Evolutionary conservation across 495 filamentous ascomycete species (phyloP).

Genomic region (Tuber magnatum): DNA sequence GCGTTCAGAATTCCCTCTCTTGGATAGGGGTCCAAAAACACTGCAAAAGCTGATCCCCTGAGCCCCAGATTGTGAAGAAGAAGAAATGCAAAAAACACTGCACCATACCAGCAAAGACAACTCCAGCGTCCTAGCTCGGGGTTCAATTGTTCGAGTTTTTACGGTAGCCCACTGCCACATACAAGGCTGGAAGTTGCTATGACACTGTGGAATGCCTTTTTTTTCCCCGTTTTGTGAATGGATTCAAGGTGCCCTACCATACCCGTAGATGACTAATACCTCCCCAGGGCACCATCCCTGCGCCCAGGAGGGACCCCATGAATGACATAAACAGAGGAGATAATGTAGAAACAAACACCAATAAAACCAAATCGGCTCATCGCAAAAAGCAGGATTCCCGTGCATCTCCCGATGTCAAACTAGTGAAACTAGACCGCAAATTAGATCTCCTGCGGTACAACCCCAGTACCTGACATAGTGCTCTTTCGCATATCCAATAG

Average conservation of each 20-base stretch:
- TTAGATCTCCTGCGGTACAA: neutral
- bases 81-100: no score
- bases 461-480: rapidly evolving
- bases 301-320: neutral
- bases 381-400: neutral
- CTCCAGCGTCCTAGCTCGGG: no score
- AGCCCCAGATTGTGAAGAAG: no score
- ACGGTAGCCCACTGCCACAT: neutral
- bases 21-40: no score
- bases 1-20: no score
- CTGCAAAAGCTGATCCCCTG: no score
- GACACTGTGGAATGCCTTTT: neutral
- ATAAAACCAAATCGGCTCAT: neutral
- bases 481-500: neutral
- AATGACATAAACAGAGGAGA: no score
- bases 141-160: no score
- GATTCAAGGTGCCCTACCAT: no score
- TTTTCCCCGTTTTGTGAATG: no score
- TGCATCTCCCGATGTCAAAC: neutral
- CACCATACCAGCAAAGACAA: no score
- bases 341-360: neutral
- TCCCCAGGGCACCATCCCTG: neutral
- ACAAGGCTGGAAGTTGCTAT: neutral
- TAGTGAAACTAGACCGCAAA: neutral
- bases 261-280: neutral